Evolutionary conservation across 1,139 yeast species (phyloP).

Genomic region (Kodamaea alishanica): DNA sequence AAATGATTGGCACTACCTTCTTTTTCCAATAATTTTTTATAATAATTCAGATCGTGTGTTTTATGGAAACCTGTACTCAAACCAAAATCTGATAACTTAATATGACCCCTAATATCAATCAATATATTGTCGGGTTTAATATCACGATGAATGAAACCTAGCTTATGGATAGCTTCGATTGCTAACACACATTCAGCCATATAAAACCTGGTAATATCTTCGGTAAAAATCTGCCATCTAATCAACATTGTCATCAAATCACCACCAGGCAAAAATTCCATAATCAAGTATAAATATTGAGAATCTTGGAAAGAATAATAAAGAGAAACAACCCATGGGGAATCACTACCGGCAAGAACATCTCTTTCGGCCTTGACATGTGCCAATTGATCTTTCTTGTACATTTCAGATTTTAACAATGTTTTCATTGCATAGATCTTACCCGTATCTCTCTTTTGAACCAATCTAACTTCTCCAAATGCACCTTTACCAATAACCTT

Average conservation of each 20-base stretch:
- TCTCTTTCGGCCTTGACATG: constrained; percentile 86
- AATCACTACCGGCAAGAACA: constrained; percentile 78
- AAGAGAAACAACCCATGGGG: constrained; percentile 83
- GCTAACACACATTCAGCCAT: constrained; percentile 88
- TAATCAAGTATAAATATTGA: constrained; percentile 68
- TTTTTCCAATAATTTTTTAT: constrained; percentile 66
- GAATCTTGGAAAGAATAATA: constrained; percentile 80
- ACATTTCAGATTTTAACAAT: constrained; percentile 73
- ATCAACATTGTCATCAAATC: constrained; percentile 85
- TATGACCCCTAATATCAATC: constrained; percentile 77
- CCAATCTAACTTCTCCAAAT: constrained; percentile 78
- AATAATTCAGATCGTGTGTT: constrained; percentile 77
- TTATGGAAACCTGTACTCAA: constrained; percentile 81
- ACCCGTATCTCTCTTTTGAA: constrained; percentile 79
- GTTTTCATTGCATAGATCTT: constrained; percentile 86
- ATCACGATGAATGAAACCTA: constrained; percentile 78
- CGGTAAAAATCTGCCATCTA: constrained; percentile 83
- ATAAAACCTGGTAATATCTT: constrained; percentile 77
- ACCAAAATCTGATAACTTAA: constrained; percentile 79
- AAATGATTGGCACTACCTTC: constrained; percentile 35
- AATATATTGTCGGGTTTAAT: constrained; percentile 77
- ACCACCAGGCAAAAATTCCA: constrained; percentile 86
- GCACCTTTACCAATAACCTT: constrained; percentile 88
- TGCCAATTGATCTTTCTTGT: constrained; percentile 76
- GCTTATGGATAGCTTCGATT: constrained; percentile 75